Percentiles rank a stretch among this genome's conserved stretches.
Evolutionary conservation across 1,284 basidiomycete genomes (phyloP).

Genomic region (Ustilago hordei): DNA sequence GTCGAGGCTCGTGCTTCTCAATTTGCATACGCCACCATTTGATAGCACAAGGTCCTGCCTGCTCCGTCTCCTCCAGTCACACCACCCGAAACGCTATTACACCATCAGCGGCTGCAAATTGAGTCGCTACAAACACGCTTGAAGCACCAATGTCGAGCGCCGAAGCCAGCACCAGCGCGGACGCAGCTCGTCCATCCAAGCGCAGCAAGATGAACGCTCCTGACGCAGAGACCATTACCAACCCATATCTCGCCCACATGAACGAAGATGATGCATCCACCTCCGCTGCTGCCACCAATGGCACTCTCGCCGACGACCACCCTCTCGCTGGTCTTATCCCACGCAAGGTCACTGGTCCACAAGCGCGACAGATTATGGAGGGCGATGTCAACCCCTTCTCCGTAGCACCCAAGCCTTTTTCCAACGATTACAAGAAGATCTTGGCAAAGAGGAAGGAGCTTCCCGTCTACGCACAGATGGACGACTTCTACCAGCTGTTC

Average conservation of each 20-base stretch:
- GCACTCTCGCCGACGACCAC: constrained; percentile 58
- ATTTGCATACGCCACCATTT: neutral
- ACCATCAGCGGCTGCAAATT: neutral
- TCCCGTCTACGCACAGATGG: constrained; percentile 93
- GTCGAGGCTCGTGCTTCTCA: neutral
- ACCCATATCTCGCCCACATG: constrained; percentile 64
- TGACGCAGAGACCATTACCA: constrained; percentile 40
- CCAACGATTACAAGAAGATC: constrained; percentile 86
- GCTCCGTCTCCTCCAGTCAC: neutral
- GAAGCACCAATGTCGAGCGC: constrained; percentile 27
- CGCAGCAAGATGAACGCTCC: constrained; percentile 51
- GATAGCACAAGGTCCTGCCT: neutral
- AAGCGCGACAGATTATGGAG: constrained; percentile 81
- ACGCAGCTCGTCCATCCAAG: constrained; percentile 47
- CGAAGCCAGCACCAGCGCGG: constrained; percentile 35
- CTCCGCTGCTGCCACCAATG: constrained; percentile 12
- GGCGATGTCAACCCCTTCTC: constrained; percentile 86
- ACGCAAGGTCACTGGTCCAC: constrained; percentile 78
- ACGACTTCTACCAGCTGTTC: constrained; percentile 89
- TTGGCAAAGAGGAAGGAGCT: constrained; percentile 85
- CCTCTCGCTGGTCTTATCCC: constrained; percentile 84
- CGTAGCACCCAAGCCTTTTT: constrained; percentile 75
- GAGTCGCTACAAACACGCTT: neutral
- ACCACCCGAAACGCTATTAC: neutral
- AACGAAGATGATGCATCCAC: constrained; percentile 34